A percentile compares a stretch with the other conserved stretches of the same genome.
phyloP scores from a whole-genome alignment of 495 filamentous ascomycete species.

The Cryomyces antarcticus region DNA sequence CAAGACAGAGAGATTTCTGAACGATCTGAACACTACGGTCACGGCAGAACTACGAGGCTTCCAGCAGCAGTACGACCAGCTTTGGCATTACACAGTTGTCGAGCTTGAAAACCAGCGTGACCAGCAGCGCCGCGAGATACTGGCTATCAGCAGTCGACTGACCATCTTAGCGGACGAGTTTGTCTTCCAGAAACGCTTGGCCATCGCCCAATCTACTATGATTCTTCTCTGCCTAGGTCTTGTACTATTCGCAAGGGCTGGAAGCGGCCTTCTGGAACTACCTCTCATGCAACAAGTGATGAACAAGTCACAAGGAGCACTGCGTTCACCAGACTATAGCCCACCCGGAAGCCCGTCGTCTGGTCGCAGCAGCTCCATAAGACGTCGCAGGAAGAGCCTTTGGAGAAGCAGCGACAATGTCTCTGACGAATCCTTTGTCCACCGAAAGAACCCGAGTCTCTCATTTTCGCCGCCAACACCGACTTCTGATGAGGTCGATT shows the following conservation, averaged over 20 bases:
- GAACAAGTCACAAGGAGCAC: slow-evolving; percentile 11
- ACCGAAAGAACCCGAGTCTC: slow-evolving; percentile 19
- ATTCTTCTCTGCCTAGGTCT: slow-evolving; percentile 74
- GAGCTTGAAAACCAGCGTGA: slow-evolving; percentile 75
- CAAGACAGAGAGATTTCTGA: slow-evolving; percentile 65
- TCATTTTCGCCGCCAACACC: slow-evolving; percentile 30
- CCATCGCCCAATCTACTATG: slow-evolving; percentile 69
- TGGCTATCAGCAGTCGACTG: slow-evolving; percentile 62
- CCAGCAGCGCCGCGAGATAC: slow-evolving; percentile 58
- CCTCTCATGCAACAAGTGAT: slow-evolving; percentile 38
- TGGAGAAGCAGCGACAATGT: slow-evolving; percentile 9
- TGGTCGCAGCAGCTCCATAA: background rate
- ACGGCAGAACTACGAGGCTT: slow-evolving; percentile 66
- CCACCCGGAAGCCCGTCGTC: slow-evolving; percentile 1
- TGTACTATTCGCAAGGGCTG: slow-evolving; percentile 51
- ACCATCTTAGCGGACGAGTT: slow-evolving; percentile 81
- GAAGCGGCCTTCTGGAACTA: slow-evolving; percentile 30
- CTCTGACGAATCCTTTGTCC: slow-evolving; percentile 23
- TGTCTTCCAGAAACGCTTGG: slow-evolving; percentile 87
- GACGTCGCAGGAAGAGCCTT: slow-evolving; percentile 20
- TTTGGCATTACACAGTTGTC: slow-evolving; percentile 86
- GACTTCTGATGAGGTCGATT: slow-evolving; percentile 8
- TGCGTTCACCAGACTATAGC: slow-evolving; percentile 25
- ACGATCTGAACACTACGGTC: slow-evolving; percentile 69
- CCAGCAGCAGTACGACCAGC: slow-evolving; percentile 74